Evolutionary conservation across 139 green algal species (phyloP), one percentile per base, ranked within the genome.

Genomic region (Chlamydomonas asymmetrica): DNA sequence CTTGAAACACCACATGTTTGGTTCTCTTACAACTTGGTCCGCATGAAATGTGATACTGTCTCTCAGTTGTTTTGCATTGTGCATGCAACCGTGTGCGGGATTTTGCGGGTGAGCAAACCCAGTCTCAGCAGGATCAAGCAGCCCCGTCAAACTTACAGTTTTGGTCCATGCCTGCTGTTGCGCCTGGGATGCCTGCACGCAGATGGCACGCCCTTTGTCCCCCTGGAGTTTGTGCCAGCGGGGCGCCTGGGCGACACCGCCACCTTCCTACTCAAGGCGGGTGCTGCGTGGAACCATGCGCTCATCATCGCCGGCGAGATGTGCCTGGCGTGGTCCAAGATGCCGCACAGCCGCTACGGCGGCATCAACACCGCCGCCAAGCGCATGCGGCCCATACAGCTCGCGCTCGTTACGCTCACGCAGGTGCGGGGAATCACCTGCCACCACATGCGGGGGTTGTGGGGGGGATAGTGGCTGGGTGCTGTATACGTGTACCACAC

Each of bases 351-450:
- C 31, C 32, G 57, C 34, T 13, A 66, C 50, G 41, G 60, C 39
- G 57, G 62, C 64, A 40, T 80, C 22, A 78, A 80, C 72, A 81
- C 52, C 8, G 56, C 32, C 7, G 75, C 81, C 1, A 35, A 34
- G 49, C 71, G 76, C n/a, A 73, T 86, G 65, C 22, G 61, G 39
- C 81, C 81, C n/a, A 61, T 86, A 1, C 81, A 86, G 75, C 71
- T 70, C 35, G 75, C 81, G 27, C 57, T 83, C 31, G 32, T 86
- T 38, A 29, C 35, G 32, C 71, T 86, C 39, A 40, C 70, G 56
- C 69, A 75, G 67, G 67, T 74, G 67, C 16, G 67, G 29, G 23
- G 56, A 5, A 38, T n/a, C 29, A 22, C 29, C 10, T 63, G 27
- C 29, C 10, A n/a, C n/a, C n/a, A n/a, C n/a, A n/a, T n/a, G 35